Conservation (phyloP, 768 basidiomycete genomes). For the Macrolepiota dolichaula region DNA sequence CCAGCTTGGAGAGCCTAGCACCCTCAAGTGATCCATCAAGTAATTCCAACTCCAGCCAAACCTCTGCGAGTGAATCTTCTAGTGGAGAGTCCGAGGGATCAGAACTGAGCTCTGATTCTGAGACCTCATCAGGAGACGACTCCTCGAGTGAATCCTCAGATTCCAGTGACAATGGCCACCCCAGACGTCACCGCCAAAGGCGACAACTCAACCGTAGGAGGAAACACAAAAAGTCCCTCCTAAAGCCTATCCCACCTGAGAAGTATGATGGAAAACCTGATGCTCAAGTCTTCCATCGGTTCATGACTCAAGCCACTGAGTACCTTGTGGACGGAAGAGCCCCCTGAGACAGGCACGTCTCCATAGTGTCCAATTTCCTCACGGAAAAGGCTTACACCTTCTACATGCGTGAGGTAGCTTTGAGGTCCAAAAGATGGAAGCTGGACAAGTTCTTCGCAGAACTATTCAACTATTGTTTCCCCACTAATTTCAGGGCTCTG, state of each 20-base stretch:
- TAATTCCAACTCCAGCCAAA: too few species aligned
- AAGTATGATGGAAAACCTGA: conserved; percentile 24
- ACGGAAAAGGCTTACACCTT: conserved; percentile 25
- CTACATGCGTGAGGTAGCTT: conserved; percentile 24
- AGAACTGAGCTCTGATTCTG: too few species aligned
- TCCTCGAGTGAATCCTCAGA: too few species aligned
- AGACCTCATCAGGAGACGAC: too few species aligned
- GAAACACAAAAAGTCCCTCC: not conserved
- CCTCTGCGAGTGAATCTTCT: too few species aligned
- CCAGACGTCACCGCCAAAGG: too few species aligned
- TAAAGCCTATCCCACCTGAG: conserved; percentile 23
- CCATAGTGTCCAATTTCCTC: conserved; percentile 24
- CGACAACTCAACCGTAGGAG: too few species aligned
- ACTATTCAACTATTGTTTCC: conserved; percentile 33
- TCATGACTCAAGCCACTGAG: conserved; percentile 22
- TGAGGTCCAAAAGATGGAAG: conserved; percentile 19
- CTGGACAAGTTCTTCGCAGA: conserved; percentile 23
- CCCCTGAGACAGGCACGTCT: conserved; percentile 9
- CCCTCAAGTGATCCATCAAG: too few species aligned
- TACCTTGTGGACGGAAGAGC: conserved; percentile 21
- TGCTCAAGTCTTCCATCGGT: conserved; percentile 20
- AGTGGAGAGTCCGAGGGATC: too few species aligned
- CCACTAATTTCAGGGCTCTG: conserved; percentile 21
- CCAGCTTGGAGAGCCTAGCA: too few species aligned
- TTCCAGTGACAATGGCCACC: too few species aligned